These are phyloP conservation scores for Rhododendron ovatum DNA, from an alignment of 148 eudicot species.

Conservation along the genomic window DNA sequence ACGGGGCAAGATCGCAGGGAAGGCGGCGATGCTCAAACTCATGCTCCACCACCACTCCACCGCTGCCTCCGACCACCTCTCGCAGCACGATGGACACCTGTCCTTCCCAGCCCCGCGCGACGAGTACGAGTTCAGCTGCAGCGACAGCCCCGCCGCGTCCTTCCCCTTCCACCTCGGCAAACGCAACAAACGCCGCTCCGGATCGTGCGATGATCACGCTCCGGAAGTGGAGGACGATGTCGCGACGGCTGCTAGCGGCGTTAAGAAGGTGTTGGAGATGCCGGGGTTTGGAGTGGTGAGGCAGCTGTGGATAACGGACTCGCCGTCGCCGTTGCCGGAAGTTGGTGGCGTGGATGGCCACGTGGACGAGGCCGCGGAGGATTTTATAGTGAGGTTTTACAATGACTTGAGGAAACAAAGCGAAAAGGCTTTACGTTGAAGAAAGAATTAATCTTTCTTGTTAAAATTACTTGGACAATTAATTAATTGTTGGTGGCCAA, in stretches of 20 bases:
- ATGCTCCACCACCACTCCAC: slow-evolving; percentile 21
- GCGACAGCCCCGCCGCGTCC: slow-evolving; percentile 36
- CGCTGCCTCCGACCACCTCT: slow-evolving; percentile 2
- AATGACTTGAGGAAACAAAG: slow-evolving; percentile 24
- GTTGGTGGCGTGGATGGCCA: slow-evolving; percentile 19
- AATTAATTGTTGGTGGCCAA: neutral
- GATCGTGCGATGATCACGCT: slow-evolving; percentile 4
- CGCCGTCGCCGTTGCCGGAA: slow-evolving; percentile 39
- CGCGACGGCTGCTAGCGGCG: slow-evolving; percentile 16
- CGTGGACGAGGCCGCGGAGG: slow-evolving; percentile 57
- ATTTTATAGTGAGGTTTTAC: slow-evolving; percentile 52
- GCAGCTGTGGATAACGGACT: slow-evolving; percentile 57
- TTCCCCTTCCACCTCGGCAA: slow-evolving; percentile 25
- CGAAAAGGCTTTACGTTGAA: neutral
- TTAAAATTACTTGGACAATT: neutral
- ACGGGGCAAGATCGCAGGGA: slow-evolving; percentile 41
- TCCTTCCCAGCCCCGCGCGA: neutral
- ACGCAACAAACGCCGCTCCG: slow-evolving; percentile 9
- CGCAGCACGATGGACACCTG: slow-evolving; percentile 12
- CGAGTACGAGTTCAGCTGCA: slow-evolving; percentile 80
- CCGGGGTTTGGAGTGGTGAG: slow-evolving; percentile 46
- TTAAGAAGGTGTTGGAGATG: slow-evolving; percentile 32
- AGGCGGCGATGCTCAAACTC: slow-evolving; percentile 28
- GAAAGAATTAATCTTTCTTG: neutral
- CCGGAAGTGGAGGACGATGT: slow-evolving; percentile 9